These are phyloP conservation scores for Saxophila tyrrhenica DNA, from an alignment of 495 filamentous ascomycete species.

Conservation along the genomic window DNA sequence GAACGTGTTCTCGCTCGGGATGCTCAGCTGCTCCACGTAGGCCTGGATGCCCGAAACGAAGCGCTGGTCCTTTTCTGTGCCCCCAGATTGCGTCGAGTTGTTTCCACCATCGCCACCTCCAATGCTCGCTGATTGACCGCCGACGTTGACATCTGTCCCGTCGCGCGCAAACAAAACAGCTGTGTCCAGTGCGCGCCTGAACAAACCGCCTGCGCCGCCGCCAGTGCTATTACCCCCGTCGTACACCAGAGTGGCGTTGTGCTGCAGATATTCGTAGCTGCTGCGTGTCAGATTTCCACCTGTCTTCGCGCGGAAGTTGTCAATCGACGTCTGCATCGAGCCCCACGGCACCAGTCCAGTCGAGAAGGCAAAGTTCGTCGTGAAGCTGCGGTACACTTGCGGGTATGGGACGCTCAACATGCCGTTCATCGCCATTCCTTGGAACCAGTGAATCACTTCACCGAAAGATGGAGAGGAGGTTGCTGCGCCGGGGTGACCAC, in stretches of 20 bases:
- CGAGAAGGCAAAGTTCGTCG: slow-evolving; percentile 89
- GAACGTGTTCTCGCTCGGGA: slow-evolving; percentile 85
- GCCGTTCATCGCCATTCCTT: slow-evolving; percentile 85
- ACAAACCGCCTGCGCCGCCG: slow-evolving; percentile 19
- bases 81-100: slow-evolving; percentile 16
- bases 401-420: slow-evolving; percentile 90
- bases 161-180: slow-evolving; percentile 38
- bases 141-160: slow-evolving; percentile 40
- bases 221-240: slow-evolving; percentile 28
- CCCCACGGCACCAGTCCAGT: slow-evolving; percentile 76
- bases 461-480: slow-evolving; percentile 72
- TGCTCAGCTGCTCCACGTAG: slow-evolving; percentile 63
- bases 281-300: slow-evolving; percentile 77
- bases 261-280: slow-evolving; percentile 62
- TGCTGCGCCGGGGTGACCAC: slow-evolving; percentile 49
- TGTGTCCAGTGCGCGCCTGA: slow-evolving; percentile 46
- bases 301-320: slow-evolving; percentile 66
- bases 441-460: slow-evolving; percentile 84
- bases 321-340: slow-evolving; percentile 69
- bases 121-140: slow-evolving; percentile 29
- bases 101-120: slow-evolving; percentile 12
- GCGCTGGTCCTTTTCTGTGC: slow-evolving; percentile 34
- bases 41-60: slow-evolving; percentile 59
- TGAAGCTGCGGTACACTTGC: slow-evolving; percentile 71
- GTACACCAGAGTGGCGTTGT: slow-evolving; percentile 56